Evolutionary conservation across 176 grass and related monocot species (phyloP), one percentile per base, ranked within the genome.

Genomic region (Leersia perrieri): DNA sequence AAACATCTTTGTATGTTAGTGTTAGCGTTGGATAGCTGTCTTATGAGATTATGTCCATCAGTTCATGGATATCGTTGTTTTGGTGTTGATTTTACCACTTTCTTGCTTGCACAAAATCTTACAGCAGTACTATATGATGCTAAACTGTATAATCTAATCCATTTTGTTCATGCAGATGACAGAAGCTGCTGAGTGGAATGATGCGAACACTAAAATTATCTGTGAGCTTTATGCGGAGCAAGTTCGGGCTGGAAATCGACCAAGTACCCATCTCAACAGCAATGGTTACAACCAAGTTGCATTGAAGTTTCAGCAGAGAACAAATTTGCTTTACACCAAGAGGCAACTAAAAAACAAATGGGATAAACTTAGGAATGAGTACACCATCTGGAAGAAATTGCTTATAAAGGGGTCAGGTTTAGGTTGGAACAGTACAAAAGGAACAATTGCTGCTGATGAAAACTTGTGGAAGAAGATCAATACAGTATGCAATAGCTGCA

Each of bases 151-250:
- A 30, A 26, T 18, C 29, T 63, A 66, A 65, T 72, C 3, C 30
- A 53, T 78, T 22, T 78, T 71, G 9, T 77, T 55, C 14, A 27
- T 57, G 58, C 79, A 66, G 58, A 88, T 88, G 86, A 57, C 57
- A 28, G 86, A 88, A 72, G 86, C 86, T 5, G 86, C 86, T 5
- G 86, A 88, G 42, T 88, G 86, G 86, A 88, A 88, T 2, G 86
- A 83, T 66, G 86, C 82, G 30, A 73, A 51, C 22, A 88, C 80
- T 57, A 88, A 14, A 64, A 70, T 88, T 42, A 53, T 88, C 4
- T 88, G 66, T 25, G 86, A 83, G 11, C 80, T 88, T 66, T 88
- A 78, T 78, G 86, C 12, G 28, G 86, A 78, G 27, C 86, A 88
- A 78, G 86, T 88, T 78, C 42, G 2, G 14, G 42, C 66, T 26